These are phyloP conservation scores for Clathrus columnatus DNA, from an alignment of 768 basidiomycete genomes.

Conservation along the genomic window DNA sequence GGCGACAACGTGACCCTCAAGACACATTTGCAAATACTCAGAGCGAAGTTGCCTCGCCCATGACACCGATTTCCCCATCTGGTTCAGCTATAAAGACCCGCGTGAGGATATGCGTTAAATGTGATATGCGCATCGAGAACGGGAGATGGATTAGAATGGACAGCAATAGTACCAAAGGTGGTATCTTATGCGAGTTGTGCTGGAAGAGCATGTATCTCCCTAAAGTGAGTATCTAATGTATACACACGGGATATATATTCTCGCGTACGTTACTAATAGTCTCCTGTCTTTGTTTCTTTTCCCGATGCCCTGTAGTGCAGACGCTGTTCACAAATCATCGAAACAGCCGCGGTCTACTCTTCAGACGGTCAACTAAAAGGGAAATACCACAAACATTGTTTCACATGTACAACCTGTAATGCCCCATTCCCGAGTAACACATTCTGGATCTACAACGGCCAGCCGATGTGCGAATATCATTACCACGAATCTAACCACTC, in stretches of 20 bases:
- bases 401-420: slow-evolving; percentile 79
- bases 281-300: slow-evolving; percentile 4
- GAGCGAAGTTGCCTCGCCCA: too few relatives aligned
- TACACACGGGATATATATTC: too few relatives aligned
- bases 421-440: slow-evolving; percentile 86
- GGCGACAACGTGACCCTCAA: not conserved
- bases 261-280: not conserved
- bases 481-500: slow-evolving; percentile 91
- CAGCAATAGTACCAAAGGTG: slow-evolving; percentile 36
- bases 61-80: not conserved
- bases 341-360: slow-evolving; percentile 84
- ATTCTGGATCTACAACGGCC: slow-evolving; percentile 88
- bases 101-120: slow-evolving; percentile 48
- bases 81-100: not conserved
- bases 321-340: slow-evolving; percentile 77
- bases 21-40: too few relatives aligned
- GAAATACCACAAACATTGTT: slow-evolving; percentile 89
- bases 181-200: slow-evolving; percentile 77
- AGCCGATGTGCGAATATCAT: slow-evolving; percentile 85
- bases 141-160: slow-evolving; percentile 78
- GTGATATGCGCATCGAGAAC: slow-evolving; percentile 61
- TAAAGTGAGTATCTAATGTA: slow-evolving; percentile 45
- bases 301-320: slow-evolving; percentile 56
- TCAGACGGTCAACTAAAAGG: slow-evolving; percentile 92
- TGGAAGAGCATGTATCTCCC: slow-evolving; percentile 97